Base-by-base conservation (phyloP, 345 rosid species). In the Mallotus nudiflorus region DNA sequence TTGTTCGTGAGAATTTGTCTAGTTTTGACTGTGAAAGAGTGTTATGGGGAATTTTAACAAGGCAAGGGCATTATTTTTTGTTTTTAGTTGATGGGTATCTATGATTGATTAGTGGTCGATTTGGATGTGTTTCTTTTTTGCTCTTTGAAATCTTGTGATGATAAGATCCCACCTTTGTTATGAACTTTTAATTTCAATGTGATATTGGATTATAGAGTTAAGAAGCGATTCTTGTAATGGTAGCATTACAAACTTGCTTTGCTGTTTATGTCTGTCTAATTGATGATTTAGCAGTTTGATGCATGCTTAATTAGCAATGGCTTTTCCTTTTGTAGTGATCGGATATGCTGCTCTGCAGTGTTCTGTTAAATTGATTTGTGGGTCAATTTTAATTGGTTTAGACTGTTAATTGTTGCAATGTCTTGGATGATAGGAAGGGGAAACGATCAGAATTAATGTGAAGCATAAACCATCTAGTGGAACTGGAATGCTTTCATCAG, bases 401-500 rank as follows among this genome's bases (percentile, higher is more conserved):
- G 6, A 6, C 3, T 42, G 52, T 10, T 8, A 12, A 20, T 67
- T 55, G 11, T 40, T 22, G 29, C 11, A 18, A 13, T 57, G 20
- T 31, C 11, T 42, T 25, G 25, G 72, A 60, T 73, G 25, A 39
- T 55, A 96, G 99, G 99, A 96, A 81, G 99, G 99, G 60, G 98
- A 96, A 83, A 96, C 99, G 8, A 96, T 96, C 57, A 85, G 96
- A 74, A 96, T 96, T 82, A 96, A 91, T 60, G 99, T 96, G 80
- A 92, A 96, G 88, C 89, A 74, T 20, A 96, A 91, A 73, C 85
- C 92, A 25, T 42, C 96, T 7, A 77, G 83, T 77, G 99, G 98
- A 70, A 88, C 99, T 22, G 96, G 98, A 49, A 96, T 96, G 99
- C 96, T 96, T 70, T 92, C 99, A 48, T 88, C 98, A 52, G 98